phyloP scores from a whole-genome alignment of 208 protist species.

The Trypanosoma rangeli region DNA sequence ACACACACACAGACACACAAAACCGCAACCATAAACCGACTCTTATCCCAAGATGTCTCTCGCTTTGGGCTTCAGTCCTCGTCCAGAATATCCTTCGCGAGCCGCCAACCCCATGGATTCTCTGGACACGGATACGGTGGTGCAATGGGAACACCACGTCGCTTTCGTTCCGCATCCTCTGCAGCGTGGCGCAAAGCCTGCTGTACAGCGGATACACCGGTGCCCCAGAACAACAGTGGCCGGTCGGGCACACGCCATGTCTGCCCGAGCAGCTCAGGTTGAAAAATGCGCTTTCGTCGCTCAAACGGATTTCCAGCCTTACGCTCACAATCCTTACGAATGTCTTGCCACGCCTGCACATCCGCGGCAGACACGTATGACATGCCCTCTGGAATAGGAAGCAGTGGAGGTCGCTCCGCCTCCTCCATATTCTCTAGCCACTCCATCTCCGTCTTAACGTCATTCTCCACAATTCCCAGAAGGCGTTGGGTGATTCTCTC shows the following conservation, averaged over 20 bases:
- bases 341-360: conserved; percentile 59
- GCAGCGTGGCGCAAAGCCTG: conserved; percentile 85
- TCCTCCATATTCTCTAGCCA: conserved; percentile 84
- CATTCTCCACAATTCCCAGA: conserved; percentile 63
- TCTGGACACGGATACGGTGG: conserved; percentile 83
- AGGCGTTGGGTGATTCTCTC: conserved; percentile 43
- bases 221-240: conserved; percentile 88
- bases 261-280: conserved; percentile 69
- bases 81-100: conserved; percentile 77
- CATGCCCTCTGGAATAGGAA: conserved; percentile 83
- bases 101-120: conserved; percentile 85
- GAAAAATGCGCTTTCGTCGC: conserved; percentile 28
- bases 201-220: conserved; percentile 69
- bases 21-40: not conserved
- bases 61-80: conserved; percentile 18
- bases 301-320: conserved; percentile 62
- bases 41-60: not conserved
- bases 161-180: conserved; percentile 63
- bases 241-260: conserved; percentile 72
- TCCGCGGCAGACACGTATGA: conserved; percentile 83
- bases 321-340: conserved; percentile 46
- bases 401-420: conserved; percentile 74
- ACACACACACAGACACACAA: not conserved
- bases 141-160: conserved; percentile 48
- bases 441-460: conserved; percentile 71